These are phyloP conservation scores for Aspergillus diversus DNA, from an alignment of 495 filamentous ascomycete species.

Conservation along the genomic window DNA sequence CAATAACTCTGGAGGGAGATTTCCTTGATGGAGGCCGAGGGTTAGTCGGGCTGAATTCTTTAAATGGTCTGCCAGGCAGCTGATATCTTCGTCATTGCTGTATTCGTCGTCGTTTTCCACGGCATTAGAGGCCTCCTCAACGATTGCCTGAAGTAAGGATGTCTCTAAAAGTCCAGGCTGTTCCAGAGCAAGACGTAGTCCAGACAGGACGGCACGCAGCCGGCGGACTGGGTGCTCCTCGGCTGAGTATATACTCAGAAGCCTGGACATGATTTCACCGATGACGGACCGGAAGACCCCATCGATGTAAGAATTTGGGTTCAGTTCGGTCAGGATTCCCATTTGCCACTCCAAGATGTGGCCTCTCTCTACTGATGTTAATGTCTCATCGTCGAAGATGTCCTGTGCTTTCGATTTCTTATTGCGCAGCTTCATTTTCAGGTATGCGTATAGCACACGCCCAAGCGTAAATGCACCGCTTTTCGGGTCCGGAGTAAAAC, in stretches of 20 bases:
- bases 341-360: conserved; percentile 63
- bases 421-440: conserved; percentile 46
- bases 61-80: conserved; percentile 59
- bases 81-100: conserved; percentile 58
- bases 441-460: conserved; percentile 49
- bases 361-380: conserved; percentile 43
- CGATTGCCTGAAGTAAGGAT: conserved; percentile 31
- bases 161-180: conserved; percentile 38
- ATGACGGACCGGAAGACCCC: conserved; percentile 39
- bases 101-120: conserved; percentile 34
- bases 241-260: conserved; percentile 47
- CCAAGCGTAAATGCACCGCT: conserved; percentile 48
- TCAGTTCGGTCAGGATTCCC: conserved; percentile 39
- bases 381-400: conserved; percentile 48
- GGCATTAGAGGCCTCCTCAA: conserved; percentile 41
- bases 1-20: conserved; percentile 52
- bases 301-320: conserved; percentile 31
- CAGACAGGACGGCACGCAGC: conserved; percentile 46
- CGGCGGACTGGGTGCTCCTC: conserved; percentile 49
- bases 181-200: conserved; percentile 46
- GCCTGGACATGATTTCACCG: conserved; percentile 33
- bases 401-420: conserved; percentile 29
- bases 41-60: conserved; percentile 57
- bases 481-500: conserved; percentile 37
- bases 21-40: conserved; percentile 55